Base-by-base conservation (phyloP, 1,284 basidiomycete genomes). In the Phellinidium pouzarii region DNA sequence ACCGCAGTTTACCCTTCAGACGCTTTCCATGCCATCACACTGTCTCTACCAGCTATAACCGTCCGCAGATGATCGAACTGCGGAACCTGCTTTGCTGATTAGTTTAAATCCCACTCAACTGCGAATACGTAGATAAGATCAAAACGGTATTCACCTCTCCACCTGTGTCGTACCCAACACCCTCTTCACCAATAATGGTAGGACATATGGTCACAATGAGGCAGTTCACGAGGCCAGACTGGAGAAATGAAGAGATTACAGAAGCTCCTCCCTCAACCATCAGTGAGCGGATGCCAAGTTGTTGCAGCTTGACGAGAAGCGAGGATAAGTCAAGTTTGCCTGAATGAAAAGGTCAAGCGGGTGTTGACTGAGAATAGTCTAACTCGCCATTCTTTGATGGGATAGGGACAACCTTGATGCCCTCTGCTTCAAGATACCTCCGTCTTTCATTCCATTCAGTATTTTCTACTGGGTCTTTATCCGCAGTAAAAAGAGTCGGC, bases 261-360 rank as follows among this genome's bases (percentile, higher is more conserved):
- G 72, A 70, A 3, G 91, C 88, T 14, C 95, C 95, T 48, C 95
- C 95, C 72, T 99, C 95, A 8, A 97, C 87, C 95, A 99, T 99
- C 49, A 97, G 72, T 3, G 84, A 85, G 6, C 69, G 68, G 54
- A 96, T 75, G 8, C 79, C 82, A 22, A 77, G 44, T 2, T 14
- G 23, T 3, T 52, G 27, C 3, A 56, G 49, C 17, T 52, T 37
- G 31, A 3, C 11, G 9, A 52, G 19, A 23, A 56, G 46, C 3
- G 25, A 19, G n/a, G 8, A 7, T 11, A 56, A 22, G 37, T 52
- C 42, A 43, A 56, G 54, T n/a, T 38, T 52, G 36, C 54, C 54
- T 56, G 44, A 84, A 42, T 58, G 56, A 19, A 55, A 44, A 42
- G 50, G 34, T 53, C 14, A 52, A 17, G 19, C 48, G 4, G 22